Evolutionary conservation across 1,284 basidiomycete species (phyloP).

Genomic region (Trametes versicolor): DNA sequence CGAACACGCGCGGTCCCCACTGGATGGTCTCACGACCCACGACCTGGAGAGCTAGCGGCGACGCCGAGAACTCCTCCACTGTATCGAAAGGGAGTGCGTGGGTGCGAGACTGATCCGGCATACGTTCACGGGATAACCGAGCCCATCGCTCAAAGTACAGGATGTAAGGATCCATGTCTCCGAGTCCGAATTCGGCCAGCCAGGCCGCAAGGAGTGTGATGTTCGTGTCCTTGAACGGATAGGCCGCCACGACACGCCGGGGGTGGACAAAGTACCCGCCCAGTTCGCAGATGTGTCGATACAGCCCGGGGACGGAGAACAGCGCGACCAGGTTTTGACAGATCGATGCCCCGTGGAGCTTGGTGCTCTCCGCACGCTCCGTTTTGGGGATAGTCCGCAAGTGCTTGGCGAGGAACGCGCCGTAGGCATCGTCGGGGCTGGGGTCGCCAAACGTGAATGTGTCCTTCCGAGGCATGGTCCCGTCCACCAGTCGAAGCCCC

Average conservation of each 20-base stretch:
- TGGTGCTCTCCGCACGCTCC: not conserved
- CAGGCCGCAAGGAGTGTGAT: not conserved
- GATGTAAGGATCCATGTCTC: not conserved
- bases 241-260: not conserved
- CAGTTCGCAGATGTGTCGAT: not conserved
- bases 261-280: not conserved
- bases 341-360: not conserved
- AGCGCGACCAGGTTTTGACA: not conserved
- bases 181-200: not conserved
- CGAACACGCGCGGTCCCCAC: not conserved
- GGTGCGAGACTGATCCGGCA: too few species aligned
- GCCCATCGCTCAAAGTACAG: not conserved
- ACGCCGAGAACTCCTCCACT: not conserved
- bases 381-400: not conserved
- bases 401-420: not conserved
- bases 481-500: not conserved
- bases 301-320: not conserved
- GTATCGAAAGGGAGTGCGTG: too few species aligned
- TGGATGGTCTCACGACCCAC: not conserved
- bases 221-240: not conserved
- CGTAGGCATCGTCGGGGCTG: not conserved
- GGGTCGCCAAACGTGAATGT: not conserved
- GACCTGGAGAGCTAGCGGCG: too few species aligned
- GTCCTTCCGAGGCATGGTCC: not conserved
- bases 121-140: too few species aligned